phyloP scores from a whole-genome alignment of 2,329 filamentous ascomycete genomes.

The Myriangium duriaei region DNA sequence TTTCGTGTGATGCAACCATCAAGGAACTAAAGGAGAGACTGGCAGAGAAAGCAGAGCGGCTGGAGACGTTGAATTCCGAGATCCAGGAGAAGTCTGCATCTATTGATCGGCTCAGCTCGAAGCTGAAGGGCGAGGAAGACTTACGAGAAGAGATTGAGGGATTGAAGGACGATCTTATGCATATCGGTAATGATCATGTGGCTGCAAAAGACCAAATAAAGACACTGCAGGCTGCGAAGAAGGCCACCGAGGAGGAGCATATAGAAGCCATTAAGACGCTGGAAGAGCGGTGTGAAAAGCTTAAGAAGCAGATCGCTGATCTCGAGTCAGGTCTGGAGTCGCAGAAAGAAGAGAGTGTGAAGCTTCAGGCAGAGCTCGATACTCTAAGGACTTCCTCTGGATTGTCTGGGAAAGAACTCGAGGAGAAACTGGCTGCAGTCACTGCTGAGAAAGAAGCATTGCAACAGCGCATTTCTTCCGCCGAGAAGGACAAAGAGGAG shows the following conservation, averaged over 20 bases:
- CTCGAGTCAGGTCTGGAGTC: slow-evolving; percentile 23
- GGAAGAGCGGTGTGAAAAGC: slow-evolving; percentile 16
- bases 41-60: slow-evolving; percentile 10
- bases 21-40: slow-evolving; percentile 10
- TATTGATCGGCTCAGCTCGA: slow-evolving; percentile 58
- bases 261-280: slow-evolving; percentile 19
- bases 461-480: slow-evolving; percentile 48
- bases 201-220: slow-evolving; percentile 67
- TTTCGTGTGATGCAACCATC: slow-evolving; percentile 9
- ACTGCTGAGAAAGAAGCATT: slow-evolving; percentile 51
- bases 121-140: slow-evolving; percentile 63
- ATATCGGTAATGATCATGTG: slow-evolving; percentile 72
- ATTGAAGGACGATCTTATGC: slow-evolving; percentile 64
- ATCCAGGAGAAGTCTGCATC: slow-evolving; percentile 52
- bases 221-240: slow-evolving; percentile 52
- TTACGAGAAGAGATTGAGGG: slow-evolving; percentile 76
- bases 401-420: slow-evolving; percentile 47
- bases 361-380: slow-evolving; percentile 11
- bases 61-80: slow-evolving; percentile 17
- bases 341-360: slow-evolving; percentile 11
- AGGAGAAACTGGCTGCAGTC: slow-evolving; percentile 23
- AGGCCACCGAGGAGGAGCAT: slow-evolving; percentile 18
- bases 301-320: slow-evolving; percentile 54
- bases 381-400: slow-evolving; percentile 10
- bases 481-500: slow-evolving; percentile 58